These are phyloP conservation scores for Lagenidium giganteum DNA, from an alignment of 352 stramenopile species.

Conservation along the genomic window DNA sequence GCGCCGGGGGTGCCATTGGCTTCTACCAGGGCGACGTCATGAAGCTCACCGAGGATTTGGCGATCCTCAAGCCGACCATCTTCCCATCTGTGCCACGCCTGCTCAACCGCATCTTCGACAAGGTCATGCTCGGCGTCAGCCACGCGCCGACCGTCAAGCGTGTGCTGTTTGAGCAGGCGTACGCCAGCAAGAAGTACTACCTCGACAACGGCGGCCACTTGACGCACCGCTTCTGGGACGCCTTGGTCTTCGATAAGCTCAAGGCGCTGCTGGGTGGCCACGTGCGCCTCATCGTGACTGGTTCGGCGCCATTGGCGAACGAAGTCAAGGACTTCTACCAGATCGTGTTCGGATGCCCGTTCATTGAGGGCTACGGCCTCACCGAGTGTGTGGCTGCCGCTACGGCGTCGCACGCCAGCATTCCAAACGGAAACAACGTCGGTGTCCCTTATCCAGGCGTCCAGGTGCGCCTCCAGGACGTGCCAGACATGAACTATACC, in stretches of 20 bases:
- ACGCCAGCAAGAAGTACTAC: constrained; percentile 33
- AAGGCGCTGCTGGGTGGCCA: constrained; percentile 88
- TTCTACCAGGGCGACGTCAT: constrained; percentile 73
- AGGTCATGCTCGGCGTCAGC: constrained; percentile 69
- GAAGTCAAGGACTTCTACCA: constrained; percentile 94
- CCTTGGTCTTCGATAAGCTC: constrained; percentile 94
- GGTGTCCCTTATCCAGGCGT: constrained; percentile 78
- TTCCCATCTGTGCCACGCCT: constrained; percentile 90
- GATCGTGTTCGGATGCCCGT: constrained; percentile 85
- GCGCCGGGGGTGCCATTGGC: constrained; percentile 64
- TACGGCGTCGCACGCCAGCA: constrained; percentile 26
- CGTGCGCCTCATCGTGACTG: constrained; percentile 90
- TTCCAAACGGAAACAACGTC: constrained; percentile 80
- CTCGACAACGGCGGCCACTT: constrained; percentile 34
- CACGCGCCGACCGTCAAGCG: constrained; percentile 51
- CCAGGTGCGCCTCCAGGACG: constrained; percentile 92
- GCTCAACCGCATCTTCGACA: constrained; percentile 94
- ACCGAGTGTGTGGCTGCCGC: constrained; percentile 74
- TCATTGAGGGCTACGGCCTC: constrained; percentile 95
- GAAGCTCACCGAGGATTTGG: constrained; percentile 86
- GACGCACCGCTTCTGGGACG: constrained; percentile 88
- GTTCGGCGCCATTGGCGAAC: constrained; percentile 90
- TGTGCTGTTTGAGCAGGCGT: constrained; percentile 29
- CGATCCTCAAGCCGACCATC: constrained; percentile 81
- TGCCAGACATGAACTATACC: constrained; percentile 96